Base-by-base conservation (phyloP, 2,329 filamentous ascomycete genomes). In the Nemania serpens region DNA sequence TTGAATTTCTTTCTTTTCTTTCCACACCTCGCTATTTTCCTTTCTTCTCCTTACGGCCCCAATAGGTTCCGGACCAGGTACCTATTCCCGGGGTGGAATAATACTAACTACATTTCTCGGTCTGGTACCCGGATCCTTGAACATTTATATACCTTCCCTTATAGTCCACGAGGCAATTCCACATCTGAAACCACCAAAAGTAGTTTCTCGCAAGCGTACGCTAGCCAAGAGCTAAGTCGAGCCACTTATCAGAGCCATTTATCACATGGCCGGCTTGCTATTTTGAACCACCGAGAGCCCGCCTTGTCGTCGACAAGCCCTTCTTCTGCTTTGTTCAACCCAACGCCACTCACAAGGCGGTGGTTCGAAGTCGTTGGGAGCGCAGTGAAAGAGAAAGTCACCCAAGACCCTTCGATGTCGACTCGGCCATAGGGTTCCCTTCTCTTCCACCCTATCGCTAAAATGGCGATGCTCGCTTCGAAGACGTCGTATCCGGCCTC, bases 381-480 rank as follows among this genome's bases (percentile, higher is more conserved):
- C 45, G 45, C 29, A 58, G 54, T 54, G 55, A 56, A 55, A 61
- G 59, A 53, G 15, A 41, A 39, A 39, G 36, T 13, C 37, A 51
- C n/a, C 25, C n/a, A 51, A 13, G 46, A 42, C 41, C 34, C 48
- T 47, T 41, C 13, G 41, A 47, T 55, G 41, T 48, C 63, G 55
- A 37, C 45, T 52, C 41, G 25, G 46, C n/a, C 58, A 5, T 61
- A 58, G 47, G 17, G 17, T 13, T 52, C 33, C 46, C 49, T 61
- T 47, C 41, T 57, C 55, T 53, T 58, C 41, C 20, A 47, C n/a
- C 33, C 25, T 36, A 43, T 43, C 46, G 41, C 45, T 25, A 74
- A 66, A 58, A 91, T 93, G 90, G 88, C 90, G 71, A 91, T 93
- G 86, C 79, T 93, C 71, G 90, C 90, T 67, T 87, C 90, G 62